phyloP scores from a whole-genome alignment of 106 monocot genomes.

The Alisma plantagoaquatica region DNA sequence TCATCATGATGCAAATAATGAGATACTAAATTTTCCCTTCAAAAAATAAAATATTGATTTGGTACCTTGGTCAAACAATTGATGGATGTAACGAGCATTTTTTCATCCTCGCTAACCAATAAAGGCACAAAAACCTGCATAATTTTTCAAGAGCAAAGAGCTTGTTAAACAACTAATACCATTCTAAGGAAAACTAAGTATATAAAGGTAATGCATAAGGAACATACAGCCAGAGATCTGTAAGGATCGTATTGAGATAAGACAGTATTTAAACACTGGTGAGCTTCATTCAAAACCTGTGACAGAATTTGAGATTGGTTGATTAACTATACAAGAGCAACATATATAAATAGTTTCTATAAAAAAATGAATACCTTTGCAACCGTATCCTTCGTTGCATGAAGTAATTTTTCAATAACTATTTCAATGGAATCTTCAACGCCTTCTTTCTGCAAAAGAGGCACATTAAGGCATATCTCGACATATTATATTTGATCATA shows the following conservation, averaged over 20 bases:
- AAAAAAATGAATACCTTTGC: slow-evolving; percentile 44
- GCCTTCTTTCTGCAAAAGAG: slow-evolving; percentile 44
- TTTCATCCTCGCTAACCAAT: slow-evolving; percentile 90
- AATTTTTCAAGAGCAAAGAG: slow-evolving; percentile 3
- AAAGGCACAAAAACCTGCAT: slow-evolving; percentile 76
- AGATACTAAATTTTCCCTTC: no score
- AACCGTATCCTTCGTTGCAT: slow-evolving; percentile 56
- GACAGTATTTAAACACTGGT: slow-evolving; percentile 56
- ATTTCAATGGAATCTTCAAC: slow-evolving; percentile 96
- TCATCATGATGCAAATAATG: no score
- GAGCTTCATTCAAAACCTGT: slow-evolving; percentile 92
- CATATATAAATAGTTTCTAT: background rate
- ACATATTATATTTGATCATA: no score
- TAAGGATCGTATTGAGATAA: slow-evolving; percentile 77
- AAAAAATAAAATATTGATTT: no score
- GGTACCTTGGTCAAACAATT: slow-evolving; percentile 98
- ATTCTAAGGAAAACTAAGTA: background rate
- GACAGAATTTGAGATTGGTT: background rate
- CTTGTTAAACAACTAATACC: background rate
- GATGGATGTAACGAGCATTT: slow-evolving; percentile 85
- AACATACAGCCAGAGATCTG: slow-evolving; percentile 88
- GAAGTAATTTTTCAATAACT: slow-evolving; percentile 87
- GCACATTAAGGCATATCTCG: no score
- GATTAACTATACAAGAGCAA: slow-evolving; percentile 6
- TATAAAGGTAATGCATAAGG: background rate